phyloP scores from a whole-genome alignment of 768 basidiomycete species.

The Pleurotus ostreatus region DNA sequence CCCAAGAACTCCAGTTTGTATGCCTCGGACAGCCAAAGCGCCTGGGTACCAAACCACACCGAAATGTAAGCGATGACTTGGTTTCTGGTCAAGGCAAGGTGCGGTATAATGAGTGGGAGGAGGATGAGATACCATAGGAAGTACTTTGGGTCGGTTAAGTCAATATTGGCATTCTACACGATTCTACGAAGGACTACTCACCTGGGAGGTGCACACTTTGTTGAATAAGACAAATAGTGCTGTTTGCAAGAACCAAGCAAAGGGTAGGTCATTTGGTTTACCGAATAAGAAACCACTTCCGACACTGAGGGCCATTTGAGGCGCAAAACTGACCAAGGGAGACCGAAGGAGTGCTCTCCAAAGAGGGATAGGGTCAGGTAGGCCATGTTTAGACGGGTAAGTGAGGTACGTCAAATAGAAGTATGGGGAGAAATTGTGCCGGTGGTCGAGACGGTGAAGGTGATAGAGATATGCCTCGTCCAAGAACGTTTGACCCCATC shows the following conservation, averaged over 20 bases:
- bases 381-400: constrained; percentile 44
- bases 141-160: constrained; percentile 50
- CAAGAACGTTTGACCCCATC: constrained; percentile 94
- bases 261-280: constrained; percentile 55
- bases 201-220: constrained; percentile 98
- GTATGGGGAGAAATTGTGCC: constrained; percentile 98
- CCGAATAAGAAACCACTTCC: constrained; percentile 75
- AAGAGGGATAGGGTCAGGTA: constrained; percentile 20
- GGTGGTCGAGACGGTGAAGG: constrained; percentile 84
- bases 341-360: constrained; percentile 55
- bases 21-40: constrained; percentile 86
- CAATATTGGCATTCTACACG: not conserved
- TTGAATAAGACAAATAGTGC: constrained; percentile 92
- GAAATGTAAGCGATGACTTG: constrained; percentile 36
- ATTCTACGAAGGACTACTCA: constrained; percentile 23
- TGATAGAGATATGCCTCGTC: constrained; percentile 94
- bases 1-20: constrained; percentile 90
- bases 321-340: constrained; percentile 77
- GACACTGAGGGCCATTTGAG: constrained; percentile 73
- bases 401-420: constrained; percentile 94
- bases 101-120: constrained; percentile 76
- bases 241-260: constrained; percentile 92
- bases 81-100: constrained; percentile 45
- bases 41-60: constrained; percentile 79
- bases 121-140: constrained; percentile 96